A percentile compares a stretch with the other conserved stretches of the same genome.
Conservation (phyloP, 345 rosid species). For the Conringia planisiliqua region DNA sequence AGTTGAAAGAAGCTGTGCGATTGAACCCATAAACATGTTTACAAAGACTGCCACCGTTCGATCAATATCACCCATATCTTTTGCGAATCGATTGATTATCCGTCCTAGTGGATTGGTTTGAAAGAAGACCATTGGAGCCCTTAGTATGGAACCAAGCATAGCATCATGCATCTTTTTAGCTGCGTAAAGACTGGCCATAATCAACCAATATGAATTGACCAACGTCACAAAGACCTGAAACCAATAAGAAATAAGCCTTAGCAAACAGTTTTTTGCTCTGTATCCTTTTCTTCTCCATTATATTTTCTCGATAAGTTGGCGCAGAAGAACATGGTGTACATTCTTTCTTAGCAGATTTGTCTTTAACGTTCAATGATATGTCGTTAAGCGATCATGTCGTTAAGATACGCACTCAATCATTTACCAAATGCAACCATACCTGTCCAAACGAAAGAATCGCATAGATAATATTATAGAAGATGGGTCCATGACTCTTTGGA, state of each 20-base stretch:
- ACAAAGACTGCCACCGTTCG: conserved; percentile 68
- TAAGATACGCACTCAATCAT: background rate
- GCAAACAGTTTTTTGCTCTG: background rate
- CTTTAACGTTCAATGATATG: background rate
- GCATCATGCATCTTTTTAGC: conserved; percentile 89
- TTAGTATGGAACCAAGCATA: conserved; percentile 81
- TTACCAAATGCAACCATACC: conserved; percentile 47
- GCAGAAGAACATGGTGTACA: background rate
- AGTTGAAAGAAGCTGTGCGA: conserved; percentile 91
- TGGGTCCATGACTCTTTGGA: conserved; percentile 48
- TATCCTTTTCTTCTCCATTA: conserved; percentile 5
- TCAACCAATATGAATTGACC: conserved; percentile 85
- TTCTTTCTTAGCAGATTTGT: background rate
- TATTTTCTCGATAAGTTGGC: background rate
- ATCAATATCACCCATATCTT: conserved; percentile 96
- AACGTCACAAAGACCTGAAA: conserved; percentile 80
- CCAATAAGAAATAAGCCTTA: conserved; percentile 12
- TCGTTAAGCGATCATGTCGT: background rate
- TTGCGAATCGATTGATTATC: conserved; percentile 92
- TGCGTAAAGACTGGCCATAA: conserved; percentile 81
- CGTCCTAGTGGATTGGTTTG: conserved; percentile 96
- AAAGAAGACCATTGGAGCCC: conserved; percentile 98
- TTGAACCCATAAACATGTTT: conserved; percentile 79
- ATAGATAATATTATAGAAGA: conserved; percentile 71
- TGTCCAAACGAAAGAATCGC: conserved; percentile 72